phyloP scores from a whole-genome alignment of 2,329 filamentous ascomycete genomes.

The Botrytis pseudocinerea region DNA sequence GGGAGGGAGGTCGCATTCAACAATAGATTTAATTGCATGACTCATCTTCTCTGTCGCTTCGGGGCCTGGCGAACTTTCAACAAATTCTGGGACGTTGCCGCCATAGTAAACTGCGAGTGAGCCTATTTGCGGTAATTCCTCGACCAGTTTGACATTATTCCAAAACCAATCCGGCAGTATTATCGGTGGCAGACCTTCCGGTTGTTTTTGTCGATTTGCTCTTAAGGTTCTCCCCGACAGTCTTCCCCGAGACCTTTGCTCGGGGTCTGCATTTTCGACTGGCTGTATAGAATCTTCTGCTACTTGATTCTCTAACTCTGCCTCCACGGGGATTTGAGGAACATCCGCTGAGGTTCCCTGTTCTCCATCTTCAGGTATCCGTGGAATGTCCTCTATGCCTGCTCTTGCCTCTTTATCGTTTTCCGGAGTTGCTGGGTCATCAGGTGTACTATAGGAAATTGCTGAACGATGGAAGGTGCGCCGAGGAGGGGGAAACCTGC shows the following conservation, averaged over 20 bases:
- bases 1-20: constrained; percentile 27
- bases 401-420: constrained; percentile 27
- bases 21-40: constrained; percentile 23
- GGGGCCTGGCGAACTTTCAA: not conserved
- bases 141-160: constrained; percentile 47
- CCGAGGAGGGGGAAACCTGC: constrained; percentile 34
- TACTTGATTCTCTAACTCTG: constrained; percentile 9
- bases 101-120: constrained; percentile 31
- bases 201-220: constrained; percentile 31
- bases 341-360: not conserved
- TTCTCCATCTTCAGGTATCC: constrained; percentile 8
- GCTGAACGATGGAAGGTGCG: constrained; percentile 39
- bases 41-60: constrained; percentile 14
- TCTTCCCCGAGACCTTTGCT: constrained; percentile 29
- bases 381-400: not conserved
- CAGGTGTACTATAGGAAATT: constrained; percentile 33
- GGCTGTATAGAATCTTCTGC: constrained; percentile 16
- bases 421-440: constrained; percentile 26
- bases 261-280: constrained; percentile 17
- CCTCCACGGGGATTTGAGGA: constrained; percentile 4
- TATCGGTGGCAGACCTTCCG: constrained; percentile 49
- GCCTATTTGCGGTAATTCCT: constrained; percentile 27
- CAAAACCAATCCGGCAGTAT: constrained; percentile 60
- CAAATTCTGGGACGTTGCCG: constrained; percentile 12
- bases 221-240: constrained; percentile 27